Conservation (phyloP, 1,284 basidiomycete genomes). For the Sporisorium reilianum region DNA sequence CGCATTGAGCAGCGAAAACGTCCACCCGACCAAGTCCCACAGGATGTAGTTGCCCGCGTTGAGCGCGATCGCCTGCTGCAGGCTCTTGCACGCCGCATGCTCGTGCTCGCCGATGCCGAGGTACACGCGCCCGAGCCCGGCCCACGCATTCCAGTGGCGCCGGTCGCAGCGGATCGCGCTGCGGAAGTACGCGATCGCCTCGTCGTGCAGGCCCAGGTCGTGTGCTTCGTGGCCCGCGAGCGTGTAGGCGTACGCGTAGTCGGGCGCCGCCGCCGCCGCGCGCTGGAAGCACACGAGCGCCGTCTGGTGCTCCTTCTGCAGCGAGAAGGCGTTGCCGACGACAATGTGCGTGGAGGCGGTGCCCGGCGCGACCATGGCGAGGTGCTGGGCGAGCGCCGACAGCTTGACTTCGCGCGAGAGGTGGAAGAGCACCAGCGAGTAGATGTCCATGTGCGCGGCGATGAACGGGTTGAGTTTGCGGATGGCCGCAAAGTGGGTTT, state of each 20-base stretch:
- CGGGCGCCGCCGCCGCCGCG: conserved; percentile 58
- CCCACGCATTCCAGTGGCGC: conserved; percentile 67
- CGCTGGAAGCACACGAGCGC: conserved; percentile 64
- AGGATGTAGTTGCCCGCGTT: conserved; percentile 60
- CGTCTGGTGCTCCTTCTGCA: conserved; percentile 64
- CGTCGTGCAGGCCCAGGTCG: conserved; percentile 58
- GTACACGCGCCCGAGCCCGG: conserved; percentile 63
- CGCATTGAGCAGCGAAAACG: conserved; percentile 38
- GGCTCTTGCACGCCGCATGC: conserved; percentile 56
- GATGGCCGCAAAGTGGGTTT: conserved; percentile 52
- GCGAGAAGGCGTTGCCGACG: conserved; percentile 64
- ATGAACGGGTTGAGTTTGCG: conserved; percentile 53
- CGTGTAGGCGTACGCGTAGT: conserved; percentile 66
- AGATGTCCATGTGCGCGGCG: conserved; percentile 64
- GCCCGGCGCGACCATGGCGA: conserved; percentile 52
- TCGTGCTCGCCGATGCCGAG: conserved; percentile 53
- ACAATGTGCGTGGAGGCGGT: conserved; percentile 61
- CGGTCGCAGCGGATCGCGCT: conserved; percentile 61
- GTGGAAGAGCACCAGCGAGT: conserved; percentile 66
- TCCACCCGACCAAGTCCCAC: conserved; percentile 64
- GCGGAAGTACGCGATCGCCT: conserved; percentile 63
- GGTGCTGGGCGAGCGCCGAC: conserved; percentile 60
- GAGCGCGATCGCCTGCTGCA: conserved; percentile 56
- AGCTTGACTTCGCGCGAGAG: conserved; percentile 66
- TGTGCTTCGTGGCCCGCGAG: conserved; percentile 67